Evolutionary conservation across 1,284 basidiomycete species (phyloP).

Genomic region (Lentinula novae-zelandiae): DNA sequence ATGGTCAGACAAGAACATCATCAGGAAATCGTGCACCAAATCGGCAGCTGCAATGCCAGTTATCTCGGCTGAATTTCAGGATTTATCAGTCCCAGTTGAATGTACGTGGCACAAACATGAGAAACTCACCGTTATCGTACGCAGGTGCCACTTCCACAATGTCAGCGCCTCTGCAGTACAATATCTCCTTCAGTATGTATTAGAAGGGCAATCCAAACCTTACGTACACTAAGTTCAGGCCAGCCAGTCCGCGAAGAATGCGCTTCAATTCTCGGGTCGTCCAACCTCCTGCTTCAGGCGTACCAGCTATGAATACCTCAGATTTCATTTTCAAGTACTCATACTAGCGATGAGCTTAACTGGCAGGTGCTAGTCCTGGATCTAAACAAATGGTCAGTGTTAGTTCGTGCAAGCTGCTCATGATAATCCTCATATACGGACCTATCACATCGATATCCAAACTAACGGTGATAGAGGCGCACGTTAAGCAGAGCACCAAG

Average conservation of each 20-base stretch:
- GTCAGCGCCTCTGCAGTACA: slow-evolving; percentile 54
- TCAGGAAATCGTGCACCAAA: slow-evolving; percentile 67
- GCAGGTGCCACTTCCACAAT: slow-evolving; percentile 80
- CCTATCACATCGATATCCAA: slow-evolving; percentile 80
- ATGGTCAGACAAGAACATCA: slow-evolving; percentile 47
- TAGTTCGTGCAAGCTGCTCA: not conserved
- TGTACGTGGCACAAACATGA: not conserved
- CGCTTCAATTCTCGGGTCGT: slow-evolving; percentile 78
- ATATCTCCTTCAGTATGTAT: not conserved
- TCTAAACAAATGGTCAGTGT: slow-evolving; percentile 38
- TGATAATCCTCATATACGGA: slow-evolving; percentile 24
- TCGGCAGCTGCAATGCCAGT: slow-evolving; percentile 72
- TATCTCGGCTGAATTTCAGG: slow-evolving; percentile 50
- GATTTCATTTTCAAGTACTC: not conserved
- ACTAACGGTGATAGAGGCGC: slow-evolving; percentile 26
- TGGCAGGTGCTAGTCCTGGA: slow-evolving; percentile 75
- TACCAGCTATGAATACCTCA: slow-evolving; percentile 56
- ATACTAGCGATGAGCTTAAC: slow-evolving; percentile 35
- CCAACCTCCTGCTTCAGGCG: slow-evolving; percentile 81
- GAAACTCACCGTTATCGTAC: slow-evolving; percentile 60
- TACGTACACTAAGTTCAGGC: slow-evolving; percentile 70
- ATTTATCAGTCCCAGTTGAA: not conserved
- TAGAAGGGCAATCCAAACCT: not conserved
- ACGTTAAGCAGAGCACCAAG: not conserved
- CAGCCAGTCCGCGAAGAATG: slow-evolving; percentile 72